Conservation (phyloP, 106 monocot species). For the Dendrobium nobile region DNA sequence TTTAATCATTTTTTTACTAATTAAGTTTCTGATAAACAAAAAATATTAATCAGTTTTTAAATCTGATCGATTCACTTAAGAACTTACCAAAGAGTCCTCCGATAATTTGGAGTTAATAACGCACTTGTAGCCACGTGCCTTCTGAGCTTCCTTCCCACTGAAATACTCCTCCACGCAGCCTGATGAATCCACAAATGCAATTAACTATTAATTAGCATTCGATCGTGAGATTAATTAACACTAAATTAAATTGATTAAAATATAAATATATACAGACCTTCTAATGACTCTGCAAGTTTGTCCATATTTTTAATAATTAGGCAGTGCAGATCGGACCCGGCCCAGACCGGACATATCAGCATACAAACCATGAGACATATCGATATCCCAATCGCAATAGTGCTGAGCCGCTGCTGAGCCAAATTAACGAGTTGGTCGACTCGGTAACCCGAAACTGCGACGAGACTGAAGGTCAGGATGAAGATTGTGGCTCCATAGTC, state of each 20-base stretch:
- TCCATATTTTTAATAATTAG: slow-evolving; percentile 32
- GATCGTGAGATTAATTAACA: neutral
- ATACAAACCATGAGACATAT: slow-evolving; percentile 29
- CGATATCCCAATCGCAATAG: slow-evolving; percentile 36
- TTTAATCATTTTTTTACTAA: neutral
- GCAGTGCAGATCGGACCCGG: slow-evolving; percentile 43
- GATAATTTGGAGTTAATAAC: slow-evolving; percentile 59
- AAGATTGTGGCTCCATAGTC: slow-evolving; percentile 60
- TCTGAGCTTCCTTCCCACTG: slow-evolving; percentile 5
- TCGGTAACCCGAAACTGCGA: slow-evolving; percentile 38
- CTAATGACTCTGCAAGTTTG: slow-evolving; percentile 37
- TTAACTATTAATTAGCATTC: neutral
- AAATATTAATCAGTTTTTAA: no score
- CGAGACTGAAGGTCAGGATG: slow-evolving; percentile 51
- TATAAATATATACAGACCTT: slow-evolving; percentile 24
- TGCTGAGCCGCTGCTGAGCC: slow-evolving; percentile 33
- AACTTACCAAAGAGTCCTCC: slow-evolving; percentile 43
- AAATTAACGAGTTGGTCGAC: slow-evolving; percentile 32
- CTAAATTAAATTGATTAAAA: neutral
- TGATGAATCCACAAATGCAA: neutral
- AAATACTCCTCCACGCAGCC: slow-evolving; percentile 42
- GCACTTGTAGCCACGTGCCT: slow-evolving; percentile 41
- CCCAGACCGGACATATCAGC: slow-evolving; percentile 53
- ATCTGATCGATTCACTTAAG: neutral
- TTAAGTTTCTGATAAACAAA: no score